Percentiles rank a stretch among this genome's conserved stretches.
These are phyloP conservation scores for Tulasnella sp. DNA, from an alignment of 768 basidiomycete species.

Conservation along the genomic window DNA sequence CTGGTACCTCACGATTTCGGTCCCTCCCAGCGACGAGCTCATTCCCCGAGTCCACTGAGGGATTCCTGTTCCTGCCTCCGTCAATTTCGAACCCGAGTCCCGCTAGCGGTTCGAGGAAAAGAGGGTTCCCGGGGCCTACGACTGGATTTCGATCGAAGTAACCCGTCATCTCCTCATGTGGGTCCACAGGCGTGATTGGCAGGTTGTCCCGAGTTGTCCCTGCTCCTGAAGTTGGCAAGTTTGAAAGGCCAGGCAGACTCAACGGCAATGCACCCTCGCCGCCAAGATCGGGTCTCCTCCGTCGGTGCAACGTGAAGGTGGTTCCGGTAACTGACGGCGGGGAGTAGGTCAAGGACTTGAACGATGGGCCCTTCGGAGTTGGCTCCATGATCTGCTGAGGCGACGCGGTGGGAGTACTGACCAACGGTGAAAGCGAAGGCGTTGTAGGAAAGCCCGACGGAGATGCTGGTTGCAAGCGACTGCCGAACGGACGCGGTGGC, in stretches of 20 bases:
- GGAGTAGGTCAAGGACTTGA: background rate
- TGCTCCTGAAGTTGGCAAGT: background rate
- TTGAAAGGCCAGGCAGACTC: background rate
- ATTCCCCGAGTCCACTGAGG: no score
- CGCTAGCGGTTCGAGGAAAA: conserved; percentile 30
- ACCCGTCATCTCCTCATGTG: conserved; percentile 5
- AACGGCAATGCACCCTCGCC: background rate
- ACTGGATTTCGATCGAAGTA: conserved; percentile 24
- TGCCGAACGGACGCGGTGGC: background rate
- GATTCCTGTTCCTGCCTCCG: background rate
- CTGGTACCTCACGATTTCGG: background rate
- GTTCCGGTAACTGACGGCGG: background rate
- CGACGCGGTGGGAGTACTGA: conserved; percentile 15
- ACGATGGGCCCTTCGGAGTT: conserved; percentile 1
- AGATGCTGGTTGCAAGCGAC: conserved; percentile 12
- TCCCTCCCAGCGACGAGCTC: background rate
- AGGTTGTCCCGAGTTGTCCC: background rate
- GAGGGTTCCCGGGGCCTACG: conserved; percentile 25
- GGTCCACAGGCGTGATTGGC: conserved; percentile 20
- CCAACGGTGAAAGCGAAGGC: conserved; percentile 28
- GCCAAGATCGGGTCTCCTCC: background rate
- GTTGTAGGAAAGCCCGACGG: conserved; percentile 25
- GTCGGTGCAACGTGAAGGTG: conserved; percentile 28
- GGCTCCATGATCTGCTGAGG: background rate
- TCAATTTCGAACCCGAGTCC: conserved; percentile 28